Conservation (phyloP, 140 eudicot genomes). For the Erigeron philadelphicus region DNA sequence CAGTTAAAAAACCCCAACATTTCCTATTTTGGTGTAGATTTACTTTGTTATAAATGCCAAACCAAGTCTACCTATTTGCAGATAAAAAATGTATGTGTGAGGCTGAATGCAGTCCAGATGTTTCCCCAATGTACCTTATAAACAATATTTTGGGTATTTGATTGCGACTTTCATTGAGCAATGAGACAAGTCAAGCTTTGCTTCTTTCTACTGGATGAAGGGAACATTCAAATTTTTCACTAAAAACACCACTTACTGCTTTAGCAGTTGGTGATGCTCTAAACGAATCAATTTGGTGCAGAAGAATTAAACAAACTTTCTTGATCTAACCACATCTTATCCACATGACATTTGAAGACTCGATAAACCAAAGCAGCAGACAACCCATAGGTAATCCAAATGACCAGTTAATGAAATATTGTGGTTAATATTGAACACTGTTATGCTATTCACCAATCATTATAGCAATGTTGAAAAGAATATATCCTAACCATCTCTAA, state of each 20-base stretch:
- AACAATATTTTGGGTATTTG: too few relatives aligned
- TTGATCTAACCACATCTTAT: not conserved
- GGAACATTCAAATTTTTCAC: not conserved
- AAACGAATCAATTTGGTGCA: slow-evolving; percentile 4
- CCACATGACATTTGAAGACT: not conserved
- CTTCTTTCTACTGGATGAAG: not conserved
- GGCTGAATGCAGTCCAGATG: too few relatives aligned
- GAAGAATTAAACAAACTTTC: not conserved
- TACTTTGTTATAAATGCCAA: too few relatives aligned
- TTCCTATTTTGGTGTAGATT: too few relatives aligned
- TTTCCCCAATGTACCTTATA: too few relatives aligned
- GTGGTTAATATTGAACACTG: not conserved
- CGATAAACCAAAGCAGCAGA: too few relatives aligned
- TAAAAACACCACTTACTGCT: slow-evolving; percentile 11
- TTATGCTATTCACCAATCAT: too few relatives aligned
- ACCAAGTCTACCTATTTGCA: too few relatives aligned
- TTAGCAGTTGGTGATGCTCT: not conserved
- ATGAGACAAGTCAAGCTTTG: too few relatives aligned
- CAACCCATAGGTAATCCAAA: not conserved
- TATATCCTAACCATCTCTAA: not conserved
- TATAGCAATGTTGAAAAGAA: not conserved
- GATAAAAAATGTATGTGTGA: too few relatives aligned
- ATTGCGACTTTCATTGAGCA: too few relatives aligned
- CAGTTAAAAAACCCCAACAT: too few relatives aligned
- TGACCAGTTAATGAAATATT: not conserved